Evolutionary conservation across 208 protist species (phyloP).

Genomic region (Crithidia mellificae): DNA sequence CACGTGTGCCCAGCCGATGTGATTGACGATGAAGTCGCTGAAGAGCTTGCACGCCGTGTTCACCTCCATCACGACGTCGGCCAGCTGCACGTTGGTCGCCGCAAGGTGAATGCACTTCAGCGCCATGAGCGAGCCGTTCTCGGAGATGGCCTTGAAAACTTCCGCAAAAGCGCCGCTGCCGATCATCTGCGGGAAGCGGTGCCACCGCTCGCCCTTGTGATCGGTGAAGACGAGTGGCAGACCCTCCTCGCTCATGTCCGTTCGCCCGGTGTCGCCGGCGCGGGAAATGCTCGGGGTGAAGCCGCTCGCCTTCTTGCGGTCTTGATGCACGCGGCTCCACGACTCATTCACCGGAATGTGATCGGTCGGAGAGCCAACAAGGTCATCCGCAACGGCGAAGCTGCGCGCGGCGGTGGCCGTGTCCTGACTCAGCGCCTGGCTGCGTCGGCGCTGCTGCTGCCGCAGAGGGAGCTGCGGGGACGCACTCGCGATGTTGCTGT

Average conservation of each 20-base stretch:
- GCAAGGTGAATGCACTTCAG: constrained; percentile 75
- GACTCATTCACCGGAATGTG: neutral
- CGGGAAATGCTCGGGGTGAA: neutral
- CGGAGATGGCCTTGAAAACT: constrained; percentile 70
- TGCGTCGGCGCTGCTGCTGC: neutral
- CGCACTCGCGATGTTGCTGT: neutral
- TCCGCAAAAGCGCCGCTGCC: constrained; percentile 60
- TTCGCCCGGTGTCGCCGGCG: constrained; percentile 4
- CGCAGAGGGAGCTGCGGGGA: neutral
- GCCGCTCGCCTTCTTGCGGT: neutral
- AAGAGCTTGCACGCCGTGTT: constrained; percentile 57
- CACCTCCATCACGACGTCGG: constrained; percentile 63
- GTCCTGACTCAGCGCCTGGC: neutral
- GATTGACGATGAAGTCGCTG: constrained; percentile 86
- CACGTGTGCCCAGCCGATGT: constrained; percentile 63
- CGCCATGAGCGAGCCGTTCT: constrained; percentile 62
- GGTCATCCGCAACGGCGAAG: constrained; percentile 2
- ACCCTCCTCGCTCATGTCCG: constrained; percentile 30
- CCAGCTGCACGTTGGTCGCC: constrained; percentile 50
- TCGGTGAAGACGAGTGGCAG: constrained; percentile 64
- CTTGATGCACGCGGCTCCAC: neutral
- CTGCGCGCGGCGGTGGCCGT: neutral
- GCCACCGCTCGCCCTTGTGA: constrained; percentile 61
- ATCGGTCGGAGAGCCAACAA: neutral
- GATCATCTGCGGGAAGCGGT: constrained; percentile 49